These are phyloP conservation scores for Cokeromyces recurvatus DNA, from an alignment of 371 early-diverging fungal genomes.

Conservation along the genomic window DNA sequence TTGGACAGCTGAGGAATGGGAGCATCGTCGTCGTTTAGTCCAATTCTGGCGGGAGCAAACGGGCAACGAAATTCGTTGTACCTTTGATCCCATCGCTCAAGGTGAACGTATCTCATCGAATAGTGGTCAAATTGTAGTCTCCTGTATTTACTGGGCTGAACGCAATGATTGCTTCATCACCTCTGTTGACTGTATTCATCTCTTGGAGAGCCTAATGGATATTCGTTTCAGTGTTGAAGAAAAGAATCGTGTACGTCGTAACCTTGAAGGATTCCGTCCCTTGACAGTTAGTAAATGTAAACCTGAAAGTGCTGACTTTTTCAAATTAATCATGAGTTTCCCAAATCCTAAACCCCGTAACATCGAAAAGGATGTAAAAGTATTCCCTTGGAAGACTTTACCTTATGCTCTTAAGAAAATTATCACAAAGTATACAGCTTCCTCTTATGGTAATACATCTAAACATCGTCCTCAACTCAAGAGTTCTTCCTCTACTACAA, in stretches of 20 bases:
- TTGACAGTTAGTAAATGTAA: conserved; percentile 75
- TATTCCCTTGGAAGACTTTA: conserved; percentile 72
- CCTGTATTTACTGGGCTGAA: conserved; percentile 81
- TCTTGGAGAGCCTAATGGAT: conserved; percentile 71
- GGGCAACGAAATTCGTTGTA: conserved; percentile 56
- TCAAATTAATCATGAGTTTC: conserved; percentile 78
- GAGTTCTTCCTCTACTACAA: background rate
- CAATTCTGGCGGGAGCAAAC: conserved; percentile 69
- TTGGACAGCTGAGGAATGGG: conserved; percentile 57
- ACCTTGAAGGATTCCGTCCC: conserved; percentile 79
- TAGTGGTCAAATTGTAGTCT: conserved; percentile 35
- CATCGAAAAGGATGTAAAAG: conserved; percentile 85
- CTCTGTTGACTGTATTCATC: conserved; percentile 75
- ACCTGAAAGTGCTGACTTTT: conserved; percentile 69
- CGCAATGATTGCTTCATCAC: conserved; percentile 74
- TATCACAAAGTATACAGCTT: conserved; percentile 58
- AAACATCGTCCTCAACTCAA: background rate
- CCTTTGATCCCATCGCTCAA: conserved; percentile 48
- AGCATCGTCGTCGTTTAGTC: conserved; percentile 60
- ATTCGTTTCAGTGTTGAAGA: conserved; percentile 79
- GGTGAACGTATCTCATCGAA: conserved; percentile 8
- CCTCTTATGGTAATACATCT: conserved; percentile 4
- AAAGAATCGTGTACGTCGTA: conserved; percentile 82
- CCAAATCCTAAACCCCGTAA: conserved; percentile 82
- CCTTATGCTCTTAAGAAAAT: conserved; percentile 69